Evolutionary conservation across 176 grass and related monocot genomes (phyloP).

Genomic region (Oryza glumipatula): DNA sequence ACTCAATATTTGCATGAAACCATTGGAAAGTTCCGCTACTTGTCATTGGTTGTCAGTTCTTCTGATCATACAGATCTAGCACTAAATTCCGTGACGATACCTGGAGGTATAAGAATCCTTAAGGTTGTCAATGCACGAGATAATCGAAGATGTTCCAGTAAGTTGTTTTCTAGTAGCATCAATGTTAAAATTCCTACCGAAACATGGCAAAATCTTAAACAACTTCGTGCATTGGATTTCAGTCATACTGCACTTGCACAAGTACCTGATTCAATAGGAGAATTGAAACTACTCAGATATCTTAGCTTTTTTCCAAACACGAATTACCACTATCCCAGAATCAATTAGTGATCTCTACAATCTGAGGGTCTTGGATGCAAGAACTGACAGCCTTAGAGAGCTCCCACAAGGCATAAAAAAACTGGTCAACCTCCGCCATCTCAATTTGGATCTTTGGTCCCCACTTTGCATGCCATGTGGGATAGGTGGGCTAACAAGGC

Average conservation of each 20-base stretch:
- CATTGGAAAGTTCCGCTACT: constrained; percentile 25
- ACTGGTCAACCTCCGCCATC: constrained; percentile 23
- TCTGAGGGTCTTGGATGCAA: constrained; percentile 32
- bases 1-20: not conserved
- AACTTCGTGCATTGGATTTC: constrained; percentile 36
- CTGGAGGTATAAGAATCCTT: not conserved
- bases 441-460: not conserved
- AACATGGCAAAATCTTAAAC: constrained; percentile 24
- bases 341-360: constrained; percentile 27
- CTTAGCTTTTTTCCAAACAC: constrained; percentile 21
- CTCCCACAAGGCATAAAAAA: constrained; percentile 25
- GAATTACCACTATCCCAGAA: constrained; percentile 32
- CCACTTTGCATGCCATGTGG: constrained; percentile 16
- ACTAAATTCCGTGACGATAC: not conserved
- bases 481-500: constrained; percentile 28
- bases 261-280: constrained; percentile 33
- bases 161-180: not conserved
- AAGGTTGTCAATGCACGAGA: constrained; percentile 1
- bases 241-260: constrained; percentile 20
- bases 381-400: constrained; percentile 8
- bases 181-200: not conserved
- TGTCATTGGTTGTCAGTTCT: constrained; percentile 30
- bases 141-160: not conserved
- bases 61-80: constrained; percentile 1
- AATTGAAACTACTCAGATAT: constrained; percentile 33